Conservation (phyloP, 2,329 filamentous ascomycete genomes). For the Uncinocarpus reesii region DNA sequence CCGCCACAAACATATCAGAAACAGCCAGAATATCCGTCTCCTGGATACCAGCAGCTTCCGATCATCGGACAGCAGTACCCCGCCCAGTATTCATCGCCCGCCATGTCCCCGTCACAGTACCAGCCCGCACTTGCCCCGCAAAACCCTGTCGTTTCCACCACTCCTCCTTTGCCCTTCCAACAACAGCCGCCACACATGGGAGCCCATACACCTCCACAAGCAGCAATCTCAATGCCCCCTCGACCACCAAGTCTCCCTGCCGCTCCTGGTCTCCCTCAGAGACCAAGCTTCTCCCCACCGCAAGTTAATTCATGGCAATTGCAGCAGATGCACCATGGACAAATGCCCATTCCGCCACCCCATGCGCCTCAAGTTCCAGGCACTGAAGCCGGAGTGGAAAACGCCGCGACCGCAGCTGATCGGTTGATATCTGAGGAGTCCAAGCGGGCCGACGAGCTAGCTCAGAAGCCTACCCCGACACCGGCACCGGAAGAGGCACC, state of each 20-base stretch:
- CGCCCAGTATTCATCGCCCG: slow-evolving; percentile 26
- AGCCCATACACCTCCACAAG: slow-evolving; percentile 37
- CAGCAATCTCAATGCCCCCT: slow-evolving; percentile 37
- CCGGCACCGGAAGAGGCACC: slow-evolving; percentile 34
- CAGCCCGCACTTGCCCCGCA: slow-evolving; percentile 22
- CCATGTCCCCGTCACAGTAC: slow-evolving; percentile 27
- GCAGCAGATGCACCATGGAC: slow-evolving; percentile 48
- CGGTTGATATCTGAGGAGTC: slow-evolving; percentile 43
- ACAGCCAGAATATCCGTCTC: slow-evolving; percentile 16
- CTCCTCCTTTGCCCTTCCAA: slow-evolving; percentile 33
- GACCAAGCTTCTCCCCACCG: slow-evolving; percentile 48
- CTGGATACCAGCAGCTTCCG: slow-evolving; percentile 31
- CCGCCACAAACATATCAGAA: slow-evolving; percentile 24
- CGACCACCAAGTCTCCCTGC: slow-evolving; percentile 41
- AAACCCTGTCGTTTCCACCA: slow-evolving; percentile 33
- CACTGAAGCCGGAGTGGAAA: slow-evolving; percentile 20
- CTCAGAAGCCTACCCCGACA: slow-evolving; percentile 25
- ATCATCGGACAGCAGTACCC: slow-evolving; percentile 29
- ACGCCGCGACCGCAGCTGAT: slow-evolving; percentile 38
- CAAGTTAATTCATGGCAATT: slow-evolving; percentile 45
- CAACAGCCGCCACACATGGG: slow-evolving; percentile 37
- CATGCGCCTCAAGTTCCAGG: background rate
- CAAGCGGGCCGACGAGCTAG: slow-evolving; percentile 35
- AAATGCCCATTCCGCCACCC: slow-evolving; percentile 31
- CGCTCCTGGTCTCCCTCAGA: slow-evolving; percentile 50